Conservation (phyloP, 768 basidiomycete genomes). For the Sarcomyxa edulis region DNA sequence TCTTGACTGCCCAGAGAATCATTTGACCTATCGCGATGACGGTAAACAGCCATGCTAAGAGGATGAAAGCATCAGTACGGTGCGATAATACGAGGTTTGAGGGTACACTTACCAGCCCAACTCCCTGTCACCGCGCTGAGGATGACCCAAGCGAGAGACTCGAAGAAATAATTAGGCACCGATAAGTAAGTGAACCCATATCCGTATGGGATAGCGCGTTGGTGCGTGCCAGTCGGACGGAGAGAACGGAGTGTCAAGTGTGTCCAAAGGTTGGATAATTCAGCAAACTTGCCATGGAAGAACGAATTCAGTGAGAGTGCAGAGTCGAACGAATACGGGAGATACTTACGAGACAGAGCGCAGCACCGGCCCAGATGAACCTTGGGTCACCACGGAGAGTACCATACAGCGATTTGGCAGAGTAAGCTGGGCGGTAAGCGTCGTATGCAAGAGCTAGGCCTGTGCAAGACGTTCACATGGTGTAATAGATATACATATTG, state of each 20-base stretch:
- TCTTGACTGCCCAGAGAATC: constrained; percentile 86
- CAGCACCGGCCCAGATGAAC: constrained; percentile 64
- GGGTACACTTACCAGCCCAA: constrained; percentile 52
- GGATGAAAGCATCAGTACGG: constrained; percentile 2
- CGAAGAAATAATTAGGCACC: constrained; percentile 94
- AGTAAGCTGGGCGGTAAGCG: constrained; percentile 78
- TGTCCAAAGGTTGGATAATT: constrained; percentile 79
- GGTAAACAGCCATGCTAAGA: constrained; percentile 59
- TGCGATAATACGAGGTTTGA: not conserved
- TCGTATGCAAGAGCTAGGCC: constrained; percentile 77
- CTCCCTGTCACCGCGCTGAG: constrained; percentile 77
- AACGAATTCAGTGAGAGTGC: not conserved
- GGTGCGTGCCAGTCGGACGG: constrained; percentile 73
- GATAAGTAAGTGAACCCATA: constrained; percentile 88
- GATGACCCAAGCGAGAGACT: constrained; percentile 69
- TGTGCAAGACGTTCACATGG: constrained; percentile 9
- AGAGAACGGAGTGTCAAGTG: constrained; percentile 82
- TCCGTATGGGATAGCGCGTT: constrained; percentile 84
- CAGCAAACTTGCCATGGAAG: constrained; percentile 54
- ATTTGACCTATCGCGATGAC: constrained; percentile 61
- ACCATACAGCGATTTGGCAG: constrained; percentile 56
- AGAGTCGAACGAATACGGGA: not conserved
- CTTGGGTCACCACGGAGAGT: constrained; percentile 58
- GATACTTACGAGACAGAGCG: constrained; percentile 69
- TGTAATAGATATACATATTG: not conserved